Evolutionary conservation across 352 stramenopile species (phyloP), one percentile per base, ranked within the genome.

Genomic region (Globisporangium cylindrosporum): DNA sequence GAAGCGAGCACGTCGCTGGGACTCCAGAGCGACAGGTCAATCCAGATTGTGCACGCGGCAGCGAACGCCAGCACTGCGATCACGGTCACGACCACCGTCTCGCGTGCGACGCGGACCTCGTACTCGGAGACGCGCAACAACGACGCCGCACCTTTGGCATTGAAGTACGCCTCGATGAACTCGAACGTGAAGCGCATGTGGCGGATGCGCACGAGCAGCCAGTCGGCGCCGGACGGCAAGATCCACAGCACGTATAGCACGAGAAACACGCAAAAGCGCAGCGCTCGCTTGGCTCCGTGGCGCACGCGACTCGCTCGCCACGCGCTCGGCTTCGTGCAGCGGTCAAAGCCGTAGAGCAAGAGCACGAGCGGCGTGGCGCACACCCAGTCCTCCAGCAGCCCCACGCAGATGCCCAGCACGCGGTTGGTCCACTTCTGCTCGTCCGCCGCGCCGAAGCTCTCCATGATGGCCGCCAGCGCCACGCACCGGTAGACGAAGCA

Each of bases 161-260:
- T 71, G 9, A 76, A 68, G 34, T 79, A 81, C 63, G 73, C 77
- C 0, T 57, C 62, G 14, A 86, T 71, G 18, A 84, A 71, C 24
- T 86, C 78, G 22, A 82, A 81, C 36, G 77, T 86, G 62, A 86
- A 81, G 18, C 79, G 77, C 63, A 78, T 76, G 15, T 74, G 43
- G 0, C 73, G 73, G 1, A 76, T 71, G 6, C 71, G 73, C 32
- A 89, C 58, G 18, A 86, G 65, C 54, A 85, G 54, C 48, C 76
- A 62, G 56, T 87, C 79, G 1, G 73, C 72, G 1, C 71, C 64
- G 41, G 84, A 78, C 3, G 76, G 72, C 7, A 58, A 49, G 9
- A 75, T 58, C 49, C 64, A 68, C 3, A 66, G 36, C 1, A 74
- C 43, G 54, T 82, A 81, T 4, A 85, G 66, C 0, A 66, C 1